Evolutionary conservation across 1,284 basidiomycete genomes (phyloP), one percentile per base, ranked within the genome.

Genomic region (Puccinia triticina): DNA sequence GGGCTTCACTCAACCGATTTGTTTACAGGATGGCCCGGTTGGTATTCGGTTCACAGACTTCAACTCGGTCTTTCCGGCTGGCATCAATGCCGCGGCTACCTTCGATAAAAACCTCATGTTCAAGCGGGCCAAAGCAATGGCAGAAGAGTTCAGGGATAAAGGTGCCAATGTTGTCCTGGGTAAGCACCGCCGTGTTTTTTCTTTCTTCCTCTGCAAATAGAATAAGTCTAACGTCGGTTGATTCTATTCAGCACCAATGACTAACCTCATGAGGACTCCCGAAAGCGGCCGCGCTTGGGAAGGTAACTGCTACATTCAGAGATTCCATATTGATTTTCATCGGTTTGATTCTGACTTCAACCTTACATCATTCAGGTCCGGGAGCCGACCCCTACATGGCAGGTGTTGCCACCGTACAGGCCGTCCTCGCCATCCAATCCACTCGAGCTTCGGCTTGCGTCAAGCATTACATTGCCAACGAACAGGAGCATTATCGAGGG

Each of bases 141-240:
- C 84, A 18, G 57, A 84, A 34, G 86, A 87, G 84, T 85, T 85
- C 84, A 84, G 83, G 69, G 82, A 75, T 67, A 87, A 87, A 77
- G 87, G 87, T 43, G 85, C 82, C 74, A 85, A 87, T 84, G 84
- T 86, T 80, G 84, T 84, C 82, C 84, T 87, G 7, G 87, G 87
- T 82, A 18, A 55, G 80, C 26, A 72, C 83, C 50, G 8, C 1
- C 11, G 57, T 84, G 84, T n/a, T 53, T 32, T 50, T 34, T 48
- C 3, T 14, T 50, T 21, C 16, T 7, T 50, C 18, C 40, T 46
- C 23, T 23, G 34, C 7, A 74, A 55, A 55, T 16, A 55, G 21
- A 34, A 21, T 23, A 37, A 48, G 23, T 29, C 40, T 69, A 1
- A 66, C 40, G 40, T 29, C 37, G 66, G 5, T 26, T 69, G n/a